Evolutionary conservation across 768 basidiomycete genomes (phyloP), one percentile per base, ranked within the genome.

Genomic region (Termitomyces sp.): DNA sequence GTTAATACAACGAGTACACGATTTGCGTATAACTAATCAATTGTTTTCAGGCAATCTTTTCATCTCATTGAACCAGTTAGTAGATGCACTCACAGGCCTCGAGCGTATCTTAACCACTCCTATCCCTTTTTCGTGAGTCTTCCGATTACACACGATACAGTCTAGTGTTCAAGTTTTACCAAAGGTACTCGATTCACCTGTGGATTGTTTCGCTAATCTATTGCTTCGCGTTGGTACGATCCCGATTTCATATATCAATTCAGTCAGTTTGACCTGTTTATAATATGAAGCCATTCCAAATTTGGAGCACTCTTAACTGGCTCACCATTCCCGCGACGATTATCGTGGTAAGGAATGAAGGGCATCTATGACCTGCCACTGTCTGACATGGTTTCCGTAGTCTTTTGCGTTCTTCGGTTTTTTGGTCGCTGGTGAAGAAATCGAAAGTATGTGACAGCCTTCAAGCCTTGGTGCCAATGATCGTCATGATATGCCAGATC

Each of bases 31-130:
- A 3, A 31, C 34, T 54, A 36, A 39, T 42, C 13, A 9, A 22
- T 37, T 41, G 42, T 39, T 45, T 53, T 58, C 15, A 86, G 85
- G 75, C 62, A 67, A 66, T 13, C 72, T 89, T 18, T 54, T 85
- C 0, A 66, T 59, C 2, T 66, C 84, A 4, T 67, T 88, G 9
- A 81, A 77, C 62, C 75, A 78, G 58, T 77, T 88, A 22, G 82
- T 85, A 4, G 86, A 88, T 55, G 79, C 82, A 29, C 71, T 90
- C 49, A 88, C 87, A 12, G 84, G 85, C 4, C 73, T 90, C 1
- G 88, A 90, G 64, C 75, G 88, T 42, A 87, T 89, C 60, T 75
- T 90, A 5, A 89, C 87, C 0, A 87, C 87, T 1, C 87, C 88
- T 3, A 87, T 90, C 46, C 88, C 87, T 10, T 89, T 87, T 71